These are phyloP conservation scores for Moringa oleifera DNA, from an alignment of 345 rosid genomes.

Conservation along the genomic window DNA sequence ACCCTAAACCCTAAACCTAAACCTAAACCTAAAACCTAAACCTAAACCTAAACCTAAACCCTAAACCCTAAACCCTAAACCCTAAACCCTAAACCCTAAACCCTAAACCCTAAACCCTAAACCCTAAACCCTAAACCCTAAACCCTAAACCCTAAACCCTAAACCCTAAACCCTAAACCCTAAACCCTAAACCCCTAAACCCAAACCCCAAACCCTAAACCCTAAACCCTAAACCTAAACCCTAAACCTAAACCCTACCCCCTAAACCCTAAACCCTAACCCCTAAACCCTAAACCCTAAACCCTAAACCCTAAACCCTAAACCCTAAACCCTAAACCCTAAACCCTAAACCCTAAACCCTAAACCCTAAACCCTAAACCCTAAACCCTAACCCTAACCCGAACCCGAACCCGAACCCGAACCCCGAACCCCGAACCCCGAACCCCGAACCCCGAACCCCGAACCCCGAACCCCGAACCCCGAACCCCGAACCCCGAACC, in stretches of 20 bases:
- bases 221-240: slow-evolving; percentile 25
- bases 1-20: slow-evolving; percentile 16
- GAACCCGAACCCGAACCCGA: no score
- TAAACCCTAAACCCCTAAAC: no score
- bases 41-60: slow-evolving; percentile 1
- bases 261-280: no score
- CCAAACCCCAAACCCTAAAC: slow-evolving; percentile 23
- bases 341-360: slow-evolving; percentile 25
- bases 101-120: slow-evolving; percentile 24
- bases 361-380: slow-evolving; percentile 25
- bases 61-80: slow-evolving; percentile 25
- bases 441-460: no score
- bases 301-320: slow-evolving; percentile 20
- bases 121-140: slow-evolving; percentile 24
- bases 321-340: slow-evolving; percentile 17
- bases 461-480: no score
- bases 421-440: no score
- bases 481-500: no score
- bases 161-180: slow-evolving; percentile 26
- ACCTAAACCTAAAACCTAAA: slow-evolving; percentile 18
- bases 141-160: slow-evolving; percentile 26
- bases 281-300: slow-evolving; percentile 20
- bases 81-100: slow-evolving; percentile 25
- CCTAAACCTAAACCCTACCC: slow-evolving; percentile 19
- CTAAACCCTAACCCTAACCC: slow-evolving; percentile 18